Evolutionary conservation across 148 eudicot genomes (phyloP).

Genomic region (Arbutus unedo): DNA sequence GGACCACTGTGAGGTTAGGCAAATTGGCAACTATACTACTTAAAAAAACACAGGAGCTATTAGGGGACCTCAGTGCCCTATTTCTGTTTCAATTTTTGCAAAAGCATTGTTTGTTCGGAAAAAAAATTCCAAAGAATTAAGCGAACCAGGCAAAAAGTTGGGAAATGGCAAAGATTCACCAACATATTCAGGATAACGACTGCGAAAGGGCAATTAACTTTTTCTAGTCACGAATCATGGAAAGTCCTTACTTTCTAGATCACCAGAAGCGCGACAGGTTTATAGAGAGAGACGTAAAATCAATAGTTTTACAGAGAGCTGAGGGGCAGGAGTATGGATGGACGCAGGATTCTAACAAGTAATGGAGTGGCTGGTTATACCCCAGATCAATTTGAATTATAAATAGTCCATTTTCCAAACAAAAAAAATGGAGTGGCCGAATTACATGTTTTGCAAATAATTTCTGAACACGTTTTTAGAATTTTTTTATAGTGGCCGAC

Average conservation of each 20-base stretch:
- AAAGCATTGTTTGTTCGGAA: background rate
- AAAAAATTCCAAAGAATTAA: background rate
- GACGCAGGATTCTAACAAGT: no score
- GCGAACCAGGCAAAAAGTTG: background rate
- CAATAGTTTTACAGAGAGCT: background rate
- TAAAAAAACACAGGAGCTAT: background rate
- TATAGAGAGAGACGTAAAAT: background rate
- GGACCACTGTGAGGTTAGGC: background rate
- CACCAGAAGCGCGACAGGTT: background rate
- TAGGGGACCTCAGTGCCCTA: background rate
- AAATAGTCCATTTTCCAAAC: no score
- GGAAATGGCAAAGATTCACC: background rate
- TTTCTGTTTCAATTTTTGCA: background rate
- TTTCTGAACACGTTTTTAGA: no score
- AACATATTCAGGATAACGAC: conserved; percentile 9
- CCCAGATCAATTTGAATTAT: no score
- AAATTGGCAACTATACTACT: background rate
- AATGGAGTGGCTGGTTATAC: no score
- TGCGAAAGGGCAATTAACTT: conserved; percentile 1
- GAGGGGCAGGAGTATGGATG: background rate
- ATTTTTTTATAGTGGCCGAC: no score
- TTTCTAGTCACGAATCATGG: background rate
- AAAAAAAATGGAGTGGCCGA: no score
- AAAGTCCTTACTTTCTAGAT: background rate
- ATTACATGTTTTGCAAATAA: no score